Percentiles rank a stretch among this genome's conserved stretches.
phyloP scores from a whole-genome alignment of 1,139 yeast species.

The Eremothecium sinecaudum region DNA sequence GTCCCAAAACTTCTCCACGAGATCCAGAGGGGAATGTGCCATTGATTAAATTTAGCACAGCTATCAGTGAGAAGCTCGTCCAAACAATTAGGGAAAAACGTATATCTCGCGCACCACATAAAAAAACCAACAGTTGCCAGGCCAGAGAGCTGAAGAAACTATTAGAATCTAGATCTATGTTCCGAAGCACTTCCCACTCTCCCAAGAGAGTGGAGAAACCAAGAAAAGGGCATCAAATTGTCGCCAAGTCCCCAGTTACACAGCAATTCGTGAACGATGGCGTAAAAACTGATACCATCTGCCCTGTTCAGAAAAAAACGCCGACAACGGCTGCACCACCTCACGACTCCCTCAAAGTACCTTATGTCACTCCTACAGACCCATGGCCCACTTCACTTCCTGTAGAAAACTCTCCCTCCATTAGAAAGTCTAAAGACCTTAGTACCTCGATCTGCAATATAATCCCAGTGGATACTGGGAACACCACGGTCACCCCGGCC shows the following conservation, averaged over 20 bases:
- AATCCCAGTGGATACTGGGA: too few relatives aligned
- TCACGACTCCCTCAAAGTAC: background rate
- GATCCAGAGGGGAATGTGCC: background rate
- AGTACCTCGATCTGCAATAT: background rate
- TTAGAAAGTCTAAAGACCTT: background rate
- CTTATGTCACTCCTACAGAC: background rate
- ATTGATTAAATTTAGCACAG: constrained; percentile 20
- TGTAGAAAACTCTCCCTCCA: background rate
- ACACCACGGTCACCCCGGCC: background rate
- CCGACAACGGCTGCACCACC: constrained; percentile 9
- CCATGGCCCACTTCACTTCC: background rate
- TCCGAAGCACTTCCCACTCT: constrained; percentile 1
- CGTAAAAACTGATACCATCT: background rate
- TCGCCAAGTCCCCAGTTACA: background rate
- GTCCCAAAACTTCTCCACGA: constrained; percentile 15
- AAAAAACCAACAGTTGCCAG: constrained; percentile 31
- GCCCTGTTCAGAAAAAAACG: background rate
- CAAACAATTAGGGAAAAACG: constrained; percentile 15
- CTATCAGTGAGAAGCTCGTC: constrained; percentile 28
- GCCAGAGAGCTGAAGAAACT: constrained; percentile 29
- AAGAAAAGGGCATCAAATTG: background rate
- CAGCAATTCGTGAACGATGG: too few relatives aligned
- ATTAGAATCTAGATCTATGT: constrained; percentile 16
- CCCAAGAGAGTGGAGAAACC: background rate
- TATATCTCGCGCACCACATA: constrained; percentile 17